Percentiles rank a stretch among this genome's conserved stretches.
Conservation (phyloP, 805 yeast genomes). For the Huiozyma naganishii region DNA sequence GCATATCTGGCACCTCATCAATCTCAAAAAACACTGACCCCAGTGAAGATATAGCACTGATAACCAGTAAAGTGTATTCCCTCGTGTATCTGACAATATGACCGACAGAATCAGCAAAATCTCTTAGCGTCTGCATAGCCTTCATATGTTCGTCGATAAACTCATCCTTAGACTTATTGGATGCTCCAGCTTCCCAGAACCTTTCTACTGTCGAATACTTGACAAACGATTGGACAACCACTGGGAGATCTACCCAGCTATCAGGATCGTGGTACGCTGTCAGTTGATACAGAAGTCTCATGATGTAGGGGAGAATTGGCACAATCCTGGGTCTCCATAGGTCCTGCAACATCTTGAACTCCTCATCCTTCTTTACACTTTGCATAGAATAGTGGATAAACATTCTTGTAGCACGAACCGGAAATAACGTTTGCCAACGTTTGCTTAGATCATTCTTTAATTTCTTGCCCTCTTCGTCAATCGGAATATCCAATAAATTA, state of each 20-base stretch:
- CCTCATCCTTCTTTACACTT: constrained; percentile 68
- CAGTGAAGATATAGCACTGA: constrained; percentile 80
- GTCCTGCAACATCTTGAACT: constrained; percentile 51
- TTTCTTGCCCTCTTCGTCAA: constrained; percentile 80
- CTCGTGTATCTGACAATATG: constrained; percentile 91
- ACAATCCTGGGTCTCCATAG: constrained; percentile 91
- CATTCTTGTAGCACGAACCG: constrained; percentile 89
- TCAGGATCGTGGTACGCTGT: constrained; percentile 91
- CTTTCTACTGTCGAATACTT: constrained; percentile 80
- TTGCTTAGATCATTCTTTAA: constrained; percentile 72
- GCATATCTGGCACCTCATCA: constrained; percentile 62
- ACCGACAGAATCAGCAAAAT: constrained; percentile 96
- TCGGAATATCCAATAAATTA: constrained; percentile 61
- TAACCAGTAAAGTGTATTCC: constrained; percentile 85
- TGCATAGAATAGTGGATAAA: constrained; percentile 94
- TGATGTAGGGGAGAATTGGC: constrained; percentile 83
- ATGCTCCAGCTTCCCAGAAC: constrained; percentile 98
- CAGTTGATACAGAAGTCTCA: constrained; percentile 78
- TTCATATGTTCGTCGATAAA: constrained; percentile 89
- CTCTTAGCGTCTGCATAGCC: constrained; percentile 88
- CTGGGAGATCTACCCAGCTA: constrained; percentile 82
- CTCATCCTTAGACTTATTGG: constrained; percentile 86
- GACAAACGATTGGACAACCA: constrained; percentile 87
- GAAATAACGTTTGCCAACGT: constrained; percentile 90
- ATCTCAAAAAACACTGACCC: constrained; percentile 83